Base-by-base conservation (phyloP, 139 green algal genomes). In the Pleodorina starrii region DNA sequence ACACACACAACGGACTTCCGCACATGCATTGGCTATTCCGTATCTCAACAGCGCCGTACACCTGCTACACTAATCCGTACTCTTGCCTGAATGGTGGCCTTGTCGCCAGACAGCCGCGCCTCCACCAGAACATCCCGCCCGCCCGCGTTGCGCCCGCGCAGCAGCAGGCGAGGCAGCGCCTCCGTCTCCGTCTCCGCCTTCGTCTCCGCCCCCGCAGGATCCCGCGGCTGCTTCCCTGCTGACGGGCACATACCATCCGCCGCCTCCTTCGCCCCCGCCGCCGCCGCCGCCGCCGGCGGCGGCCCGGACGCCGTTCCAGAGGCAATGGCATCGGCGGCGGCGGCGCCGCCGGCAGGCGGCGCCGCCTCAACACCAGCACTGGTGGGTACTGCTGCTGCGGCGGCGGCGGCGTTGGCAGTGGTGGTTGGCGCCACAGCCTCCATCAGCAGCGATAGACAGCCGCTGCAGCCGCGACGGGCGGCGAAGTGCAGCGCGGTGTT, bases 401-500 rank as follows among this genome's bases (percentile, higher is more conserved):
- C 54, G 9, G 36, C 40, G 1, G 35, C 38, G 10, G 3, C 50
- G 19, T 12, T 21, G 23, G 25, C 19, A 21, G 42, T 11, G n/a
- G n/a, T n/a, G n/a, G n/a, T n/a, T 12, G 51, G 43, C 27, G 54
- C 36, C 1, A 46, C 1, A n/a, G 80, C 83, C 4, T 77, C 83
- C 48, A 88, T 66, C 68, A 88, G 68, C 35, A 57, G 14, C 23
- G 25, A 4, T 48, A 88, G 29, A 35, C 83, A 82, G 32, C 9
- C 27, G 40, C 12, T 54, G 21, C 46, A 43, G 54, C 83, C 83
- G 1, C 68, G 68, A 36, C 83, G 46, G 0, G 83, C 83, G 0
- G 83, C 83, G 68, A 73, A 88, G 27, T 88, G 83, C 68, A 81
- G 68, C 2, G 83, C 83, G 35, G 66, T 88, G 32, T 10, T 73